Base-by-base conservation (phyloP, 139 green algal species). In the Nannochloris sp. region DNA sequence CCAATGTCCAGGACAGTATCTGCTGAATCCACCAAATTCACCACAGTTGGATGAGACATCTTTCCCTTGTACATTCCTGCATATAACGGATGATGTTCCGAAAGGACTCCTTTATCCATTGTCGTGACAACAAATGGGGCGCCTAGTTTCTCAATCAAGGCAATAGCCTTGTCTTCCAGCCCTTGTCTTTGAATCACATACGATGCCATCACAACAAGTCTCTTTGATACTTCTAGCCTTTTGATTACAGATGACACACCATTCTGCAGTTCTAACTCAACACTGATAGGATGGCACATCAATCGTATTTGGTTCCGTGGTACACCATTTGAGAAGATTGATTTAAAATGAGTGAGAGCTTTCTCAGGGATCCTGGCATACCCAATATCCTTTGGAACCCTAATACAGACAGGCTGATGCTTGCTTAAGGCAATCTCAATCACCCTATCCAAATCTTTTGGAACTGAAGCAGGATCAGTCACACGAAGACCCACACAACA, bases 391-490 rank as follows among this genome's bases (percentile, higher is more conserved):
- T 64, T 25, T 25, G 57, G 21, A 15, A 64, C 21, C 12, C 5
- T 16, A 8, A 64, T 53, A 19, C 56, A 64, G n/a, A 23, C 57
- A 54, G 57, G 57, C 19, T 58, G 40, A 12, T 29, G n/a, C 27
- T 64, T 24, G 1, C 19, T 25, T 18, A 64, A 51, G 6, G n/a
- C 57, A 25, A 21, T 64, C 21, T n/a, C 18, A 21, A 64, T 57
- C 40, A 64, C 57, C 57, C 57, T 50, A 29, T 64, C 57, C 57
- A 64, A 57, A 27, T 64, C 57, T n/a, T 19, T 19, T 8, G 31
- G n/a, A 25, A 51, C 57, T 27, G n/a, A 15, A 51, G 12, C 23
- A 19, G 21, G 57, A 23, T 29, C 21, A 6, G 40, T 51, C n/a
- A 58, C 19, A 55, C 56, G 12, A 64, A 18, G 12, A 15, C 21